Conservation (phyloP, 306 rosid genomes). For the Quercus suber region DNA sequence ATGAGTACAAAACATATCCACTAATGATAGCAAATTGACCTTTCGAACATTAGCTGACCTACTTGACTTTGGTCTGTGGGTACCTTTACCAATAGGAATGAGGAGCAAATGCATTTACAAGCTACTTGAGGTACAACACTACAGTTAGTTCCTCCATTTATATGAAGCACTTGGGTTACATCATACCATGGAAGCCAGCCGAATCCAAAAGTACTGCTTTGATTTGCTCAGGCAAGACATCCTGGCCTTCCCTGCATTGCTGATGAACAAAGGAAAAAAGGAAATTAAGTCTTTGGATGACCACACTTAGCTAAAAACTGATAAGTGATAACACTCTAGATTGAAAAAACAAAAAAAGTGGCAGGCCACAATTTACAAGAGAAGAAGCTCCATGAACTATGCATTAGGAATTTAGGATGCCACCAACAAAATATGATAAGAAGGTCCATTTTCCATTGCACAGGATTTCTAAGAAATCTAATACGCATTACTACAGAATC, state of each 20-base stretch:
- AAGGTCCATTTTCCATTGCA: not conserved
- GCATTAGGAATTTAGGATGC: not conserved
- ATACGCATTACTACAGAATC: too few species aligned
- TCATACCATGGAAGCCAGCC: conserved; percentile 64
- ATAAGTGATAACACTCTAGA: not conserved
- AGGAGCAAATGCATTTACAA: conserved; percentile 34
- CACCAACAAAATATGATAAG: not conserved
- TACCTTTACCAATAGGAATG: conserved; percentile 17
- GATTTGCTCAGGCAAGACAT: conserved; percentile 75
- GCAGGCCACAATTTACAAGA: not conserved
- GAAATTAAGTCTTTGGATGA: not conserved
- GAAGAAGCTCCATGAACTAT: not conserved
- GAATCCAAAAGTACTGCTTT: conserved; percentile 84
- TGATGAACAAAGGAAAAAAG: conserved; percentile 31
- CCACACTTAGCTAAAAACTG: not conserved
- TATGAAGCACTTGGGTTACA: conserved; percentile 32
- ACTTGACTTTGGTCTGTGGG: conserved; percentile 22
- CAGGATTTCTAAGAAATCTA: not conserved
- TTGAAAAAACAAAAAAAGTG: not conserved
- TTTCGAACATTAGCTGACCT: conserved; percentile 31
- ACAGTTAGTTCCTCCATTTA: conserved; percentile 25
- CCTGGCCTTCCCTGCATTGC: conserved; percentile 95
- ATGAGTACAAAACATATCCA: conserved; percentile 9
- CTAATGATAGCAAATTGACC: conserved; percentile 15
- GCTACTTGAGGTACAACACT: conserved; percentile 24